Evolutionary conservation across 2,329 filamentous ascomycete genomes (phyloP).

Genomic region (Penicillium thymicola): DNA sequence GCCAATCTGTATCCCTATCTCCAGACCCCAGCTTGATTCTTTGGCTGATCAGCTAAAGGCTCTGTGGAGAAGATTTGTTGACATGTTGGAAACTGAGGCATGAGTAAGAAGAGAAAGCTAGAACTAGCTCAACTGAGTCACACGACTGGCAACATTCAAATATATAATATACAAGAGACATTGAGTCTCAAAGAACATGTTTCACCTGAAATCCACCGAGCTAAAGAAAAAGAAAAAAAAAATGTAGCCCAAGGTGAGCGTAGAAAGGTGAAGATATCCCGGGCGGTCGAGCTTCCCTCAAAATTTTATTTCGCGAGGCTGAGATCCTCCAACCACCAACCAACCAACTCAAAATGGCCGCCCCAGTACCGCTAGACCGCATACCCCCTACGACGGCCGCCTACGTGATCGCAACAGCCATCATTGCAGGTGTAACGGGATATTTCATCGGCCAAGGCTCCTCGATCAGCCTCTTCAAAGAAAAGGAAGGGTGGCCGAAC

Average conservation of each 20-base stretch:
- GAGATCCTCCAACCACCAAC: background rate
- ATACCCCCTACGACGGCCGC: constrained; percentile 53
- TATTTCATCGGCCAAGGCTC: constrained; percentile 67
- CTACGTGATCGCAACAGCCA: constrained; percentile 68
- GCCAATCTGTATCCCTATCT: too few relatives aligned
- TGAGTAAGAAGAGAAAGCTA: background rate
- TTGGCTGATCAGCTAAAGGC: background rate
- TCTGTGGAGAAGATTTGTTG: background rate
- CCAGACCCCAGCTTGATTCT: background rate
- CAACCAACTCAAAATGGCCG: constrained; percentile 29
- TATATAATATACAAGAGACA: background rate
- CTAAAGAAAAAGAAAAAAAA: background rate
- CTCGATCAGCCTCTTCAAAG: constrained; percentile 67
- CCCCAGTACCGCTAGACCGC: constrained; percentile 34
- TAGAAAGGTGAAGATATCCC: background rate
- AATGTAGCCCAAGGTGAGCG: background rate
- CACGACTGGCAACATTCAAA: background rate
- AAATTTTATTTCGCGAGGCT: background rate
- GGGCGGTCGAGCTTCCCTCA: constrained; percentile 7
- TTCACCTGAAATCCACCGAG: background rate
- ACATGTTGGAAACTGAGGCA: background rate
- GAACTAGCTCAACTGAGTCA: background rate
- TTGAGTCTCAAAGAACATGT: background rate
- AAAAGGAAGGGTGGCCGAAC: constrained; percentile 48
- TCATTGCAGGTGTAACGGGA: constrained; percentile 70